Evolutionary conservation across 2,329 filamentous ascomycete genomes (phyloP).

Genomic region (Fusarium tricinctum): DNA sequence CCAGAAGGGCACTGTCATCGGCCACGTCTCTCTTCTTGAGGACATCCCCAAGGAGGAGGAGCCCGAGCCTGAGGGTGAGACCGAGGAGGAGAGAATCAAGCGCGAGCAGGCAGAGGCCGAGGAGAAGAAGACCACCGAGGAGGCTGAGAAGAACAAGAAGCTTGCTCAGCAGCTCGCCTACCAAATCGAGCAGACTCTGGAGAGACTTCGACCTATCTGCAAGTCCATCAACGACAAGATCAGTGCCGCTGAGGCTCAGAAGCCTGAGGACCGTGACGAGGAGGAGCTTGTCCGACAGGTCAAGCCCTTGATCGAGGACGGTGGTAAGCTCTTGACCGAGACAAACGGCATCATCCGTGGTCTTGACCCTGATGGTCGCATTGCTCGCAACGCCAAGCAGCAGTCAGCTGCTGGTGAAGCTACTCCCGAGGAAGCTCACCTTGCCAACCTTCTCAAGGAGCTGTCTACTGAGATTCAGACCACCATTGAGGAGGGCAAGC

Average conservation of each 20-base stretch:
- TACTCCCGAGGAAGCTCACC: constrained; percentile 81
- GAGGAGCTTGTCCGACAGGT: constrained; percentile 89
- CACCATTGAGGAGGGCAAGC: constrained; percentile 89
- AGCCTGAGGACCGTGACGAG: constrained; percentile 90
- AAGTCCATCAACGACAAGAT: constrained; percentile 89
- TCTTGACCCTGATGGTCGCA: constrained; percentile 89
- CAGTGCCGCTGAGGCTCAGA: constrained; percentile 82
- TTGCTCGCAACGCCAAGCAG: constrained; percentile 87
- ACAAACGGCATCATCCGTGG: constrained; percentile 89
- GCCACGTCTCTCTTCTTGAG: constrained; percentile 76
- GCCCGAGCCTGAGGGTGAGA: constrained; percentile 66
- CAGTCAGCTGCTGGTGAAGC: constrained; percentile 77
- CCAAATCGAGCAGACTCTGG: constrained; percentile 82
- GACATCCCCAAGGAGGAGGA: constrained; percentile 63
- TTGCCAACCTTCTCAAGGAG: constrained; percentile 89
- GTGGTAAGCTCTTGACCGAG: constrained; percentile 83
- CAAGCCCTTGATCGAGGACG: constrained; percentile 90
- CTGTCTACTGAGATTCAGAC: constrained; percentile 84
- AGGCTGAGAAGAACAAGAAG: constrained; percentile 77
- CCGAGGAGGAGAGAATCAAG: constrained; percentile 55
- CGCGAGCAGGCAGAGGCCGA: constrained; percentile 54
- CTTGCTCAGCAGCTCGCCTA: constrained; percentile 81
- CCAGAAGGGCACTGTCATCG: constrained; percentile 74
- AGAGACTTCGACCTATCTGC: constrained; percentile 86
- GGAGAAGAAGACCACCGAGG: constrained; percentile 67